Evolutionary conservation across 371 early-diverging fungal species (phyloP), one percentile per base, ranked within the genome.

Genomic region (Mortierella sp.): DNA sequence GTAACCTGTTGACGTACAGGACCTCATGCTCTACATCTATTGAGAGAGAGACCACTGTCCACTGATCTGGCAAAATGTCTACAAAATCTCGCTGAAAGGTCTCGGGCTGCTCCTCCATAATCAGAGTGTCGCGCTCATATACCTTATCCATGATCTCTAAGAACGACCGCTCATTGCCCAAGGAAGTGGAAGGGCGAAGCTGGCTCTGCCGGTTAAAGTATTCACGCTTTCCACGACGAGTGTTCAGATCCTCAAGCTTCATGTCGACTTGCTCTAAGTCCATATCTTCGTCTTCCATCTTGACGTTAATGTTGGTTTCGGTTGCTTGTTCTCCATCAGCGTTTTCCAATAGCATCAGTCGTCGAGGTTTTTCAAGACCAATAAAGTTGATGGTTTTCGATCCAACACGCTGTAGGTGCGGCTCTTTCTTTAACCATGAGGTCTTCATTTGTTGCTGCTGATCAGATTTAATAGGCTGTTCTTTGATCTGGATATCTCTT

Each of bases 11-110:
- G 3, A 94, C 77, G 72, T 92, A 93, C 30, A 97, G 69, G 6
- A 90, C 88, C 28, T 91, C 84, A n/a, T 86, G 83, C 16, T 85
- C 77, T 0, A 85, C 70, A 70, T 97, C 95, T 59, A 95, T 83
- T 0, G 93, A 90, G 11, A 97, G 63, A 0, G 93, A 93, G 43
- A 94, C 93, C 0, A 93, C 94, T 0, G 90, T 88, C 94, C 94
- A 94, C 12, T 85, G 51, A 0, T 62, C 26, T 12, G 96, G 96
- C 11, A 96, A 70, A 6, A 85, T 85, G 22, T 88, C 84, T 0
- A 91, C 69, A 66, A 90, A 88, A 5, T 88, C 85, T 0, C 66
- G 45, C 62, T 85, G 87, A 57, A 93, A 90, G 6, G 85, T 83
- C 30, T 64, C 62, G 0, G 64, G 32, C 10, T 18, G 52, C 35